phyloP scores from a whole-genome alignment of 805 yeast genomes.

The Candida succiphila region DNA sequence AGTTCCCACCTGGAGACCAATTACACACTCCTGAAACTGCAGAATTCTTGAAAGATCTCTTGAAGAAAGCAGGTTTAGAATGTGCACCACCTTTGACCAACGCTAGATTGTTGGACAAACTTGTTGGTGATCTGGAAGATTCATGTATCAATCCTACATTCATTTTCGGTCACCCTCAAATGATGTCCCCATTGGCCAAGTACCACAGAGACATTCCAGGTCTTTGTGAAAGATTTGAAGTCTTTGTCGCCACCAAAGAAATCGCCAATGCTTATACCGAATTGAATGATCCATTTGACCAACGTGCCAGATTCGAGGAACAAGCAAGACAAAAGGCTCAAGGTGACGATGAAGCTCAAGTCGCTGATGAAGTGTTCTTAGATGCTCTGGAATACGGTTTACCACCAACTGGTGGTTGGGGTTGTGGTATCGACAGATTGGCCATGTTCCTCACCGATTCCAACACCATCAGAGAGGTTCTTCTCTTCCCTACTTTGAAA shows the following conservation, averaged over 20 bases:
- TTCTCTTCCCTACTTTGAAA: constrained; percentile 97
- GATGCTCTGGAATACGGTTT: constrained; percentile 96
- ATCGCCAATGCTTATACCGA: constrained; percentile 98
- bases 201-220: constrained; percentile 89
- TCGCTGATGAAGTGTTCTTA: constrained; percentile 94
- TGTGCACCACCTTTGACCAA: constrained; percentile 88
- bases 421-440: constrained; percentile 96
- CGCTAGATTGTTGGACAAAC: constrained; percentile 97
- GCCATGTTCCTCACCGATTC: constrained; percentile 97
- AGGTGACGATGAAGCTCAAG: constrained; percentile 98
- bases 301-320: constrained; percentile 95
- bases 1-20: constrained; percentile 92
- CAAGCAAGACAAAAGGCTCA: constrained; percentile 98
- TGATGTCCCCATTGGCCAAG: constrained; percentile 99
- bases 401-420: constrained; percentile 99
- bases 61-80: constrained; percentile 73
- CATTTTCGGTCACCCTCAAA: constrained; percentile 97
- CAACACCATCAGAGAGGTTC: constrained; percentile 93
- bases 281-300: constrained; percentile 98
- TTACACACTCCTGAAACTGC: constrained; percentile 92
- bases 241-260: constrained; percentile 97
- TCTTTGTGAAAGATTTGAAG: constrained; percentile 96
- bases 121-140: constrained; percentile 95
- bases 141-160: constrained; percentile 93
- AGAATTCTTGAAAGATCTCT: constrained; percentile 71